Percentiles rank a stretch among this genome's conserved stretches.
Conservation (phyloP, 495 filamentous ascomycete genomes). For the Ramalina intermedia region DNA sequence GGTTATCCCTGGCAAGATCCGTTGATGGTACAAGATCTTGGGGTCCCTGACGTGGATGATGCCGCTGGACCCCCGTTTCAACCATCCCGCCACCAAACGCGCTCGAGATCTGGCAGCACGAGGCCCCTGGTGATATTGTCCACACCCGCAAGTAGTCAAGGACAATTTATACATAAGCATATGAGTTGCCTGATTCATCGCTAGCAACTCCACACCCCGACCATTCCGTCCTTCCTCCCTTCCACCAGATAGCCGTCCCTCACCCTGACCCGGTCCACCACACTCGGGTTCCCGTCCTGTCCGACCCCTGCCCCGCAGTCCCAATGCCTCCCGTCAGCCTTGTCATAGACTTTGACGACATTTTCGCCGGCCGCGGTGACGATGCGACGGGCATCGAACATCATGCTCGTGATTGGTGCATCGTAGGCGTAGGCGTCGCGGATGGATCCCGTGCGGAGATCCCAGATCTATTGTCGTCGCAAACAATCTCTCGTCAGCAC, state of each 20-base stretch:
- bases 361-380: constrained; percentile 81
- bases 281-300: constrained; percentile 40
- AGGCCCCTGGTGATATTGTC: too few relatives aligned
- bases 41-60: too few relatives aligned
- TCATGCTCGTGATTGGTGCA: constrained; percentile 87
- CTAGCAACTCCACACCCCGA: constrained; percentile 86
- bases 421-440: constrained; percentile 95
- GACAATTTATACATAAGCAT: too few relatives aligned
- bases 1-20: too few relatives aligned
- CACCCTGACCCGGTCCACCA: constrained; percentile 79
- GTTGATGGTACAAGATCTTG: too few relatives aligned
- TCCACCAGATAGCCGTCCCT: constrained; percentile 92
- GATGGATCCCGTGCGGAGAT: constrained; percentile 90
- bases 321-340: constrained; percentile 90
- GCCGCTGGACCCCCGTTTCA: too few relatives aligned
- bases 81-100: too few relatives aligned
- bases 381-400: constrained; percentile 88
- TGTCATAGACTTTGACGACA: constrained; percentile 95
- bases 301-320: constrained; percentile 82
- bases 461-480: constrained; percentile 64
- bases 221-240: constrained; percentile 72
- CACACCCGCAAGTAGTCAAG: too few relatives aligned
- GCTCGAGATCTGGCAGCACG: too few relatives aligned
- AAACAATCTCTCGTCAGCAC: too few relatives aligned
- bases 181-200: neutral